Base-by-base conservation (phyloP, 2,329 filamentous ascomycete genomes). In the Cytospora mali region DNA sequence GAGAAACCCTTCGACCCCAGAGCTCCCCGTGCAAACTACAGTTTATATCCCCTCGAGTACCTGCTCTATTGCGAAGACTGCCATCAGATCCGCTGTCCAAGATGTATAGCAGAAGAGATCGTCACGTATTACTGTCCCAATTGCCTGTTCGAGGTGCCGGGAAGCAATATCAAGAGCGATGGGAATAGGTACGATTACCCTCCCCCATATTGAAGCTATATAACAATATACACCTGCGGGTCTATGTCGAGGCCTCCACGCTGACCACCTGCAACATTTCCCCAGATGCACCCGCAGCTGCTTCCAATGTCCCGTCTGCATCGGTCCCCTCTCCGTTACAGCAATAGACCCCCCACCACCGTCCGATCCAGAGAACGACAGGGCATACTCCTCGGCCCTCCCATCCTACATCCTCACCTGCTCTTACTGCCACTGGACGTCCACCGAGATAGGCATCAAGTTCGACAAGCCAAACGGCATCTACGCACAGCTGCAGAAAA, bases 61-160 rank as follows among this genome's bases (percentile, higher is more conserved):
- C 85, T 99, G 28, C 84, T 98, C 48, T 99, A 96, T 79, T 99
- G 95, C 80, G 94, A 97, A 73, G 95, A 98, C 74, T 99, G 95
- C 75, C 92, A 96, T 74, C 90, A 97, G 76, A 96, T 98, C 66
- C 90, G 95, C 69, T 99, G 95, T 74, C 91, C 92, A 6, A 84
- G 93, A 77, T 99, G 95, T 72, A 91, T 96, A 59, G 86, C 89
- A 54, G 95, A 99, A 73, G 95, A 99, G 77, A 93, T 97, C 61
- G 88, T 96, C 54, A 95, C 92, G 59, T 97, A 93, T 82, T 99
- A 92, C 76, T 99, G 95, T 71, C 95, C 95, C 6, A 94, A 88
- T 74, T 99, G 95, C 74, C 79, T 99, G 62, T 98, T 99, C 71
- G 95, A 99, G 76, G 94, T 97, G 33, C 93, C 94, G 6, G 96